Conservation (phyloP, 495 filamentous ascomycete genomes). For the Aspergillus asperescens region DNA sequence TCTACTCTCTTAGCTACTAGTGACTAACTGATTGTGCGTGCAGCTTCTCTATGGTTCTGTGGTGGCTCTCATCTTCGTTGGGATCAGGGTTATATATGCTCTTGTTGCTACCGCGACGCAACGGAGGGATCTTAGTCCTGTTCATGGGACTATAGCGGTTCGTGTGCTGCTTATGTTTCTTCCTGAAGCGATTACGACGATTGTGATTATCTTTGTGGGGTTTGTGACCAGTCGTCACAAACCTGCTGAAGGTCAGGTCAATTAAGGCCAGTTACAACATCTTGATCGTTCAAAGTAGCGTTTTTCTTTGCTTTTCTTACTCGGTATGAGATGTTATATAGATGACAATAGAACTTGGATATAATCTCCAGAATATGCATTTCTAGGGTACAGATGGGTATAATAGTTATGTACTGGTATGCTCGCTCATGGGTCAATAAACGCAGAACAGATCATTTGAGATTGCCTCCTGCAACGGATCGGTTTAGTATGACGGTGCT, state of each 20-base stretch:
- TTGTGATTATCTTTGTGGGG: conserved; percentile 4
- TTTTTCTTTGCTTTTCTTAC: too few species aligned
- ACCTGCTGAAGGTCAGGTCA: not conserved
- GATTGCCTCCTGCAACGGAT: not conserved
- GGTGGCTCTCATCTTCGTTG: conserved; percentile 7
- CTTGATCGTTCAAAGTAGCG: too few species aligned
- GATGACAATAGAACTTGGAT: too few species aligned
- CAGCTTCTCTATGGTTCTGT: conserved; percentile 9
- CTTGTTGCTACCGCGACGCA: conserved; percentile 14
- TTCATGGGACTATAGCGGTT: conserved; percentile 8
- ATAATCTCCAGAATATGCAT: not conserved
- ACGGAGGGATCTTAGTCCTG: conserved; percentile 6
- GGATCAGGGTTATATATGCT: conserved; percentile 14
- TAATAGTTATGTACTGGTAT: not conserved
- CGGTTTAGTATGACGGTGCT: conserved; percentile 4
- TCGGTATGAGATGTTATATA: too few species aligned
- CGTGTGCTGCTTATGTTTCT: conserved; percentile 17
- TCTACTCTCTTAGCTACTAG: not conserved
- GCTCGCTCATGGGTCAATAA: not conserved
- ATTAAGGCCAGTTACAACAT: not conserved
- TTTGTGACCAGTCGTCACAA: not conserved
- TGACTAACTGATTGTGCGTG: not conserved
- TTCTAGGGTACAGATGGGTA: not conserved
- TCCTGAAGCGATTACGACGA: conserved; percentile 4
- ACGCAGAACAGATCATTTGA: not conserved